A percentile compares a stretch with the other conserved stretches of the same genome.
Evolutionary conservation across 169 alveolate species (phyloP).

Genomic region (Plasmodium gallinaceum): DNA sequence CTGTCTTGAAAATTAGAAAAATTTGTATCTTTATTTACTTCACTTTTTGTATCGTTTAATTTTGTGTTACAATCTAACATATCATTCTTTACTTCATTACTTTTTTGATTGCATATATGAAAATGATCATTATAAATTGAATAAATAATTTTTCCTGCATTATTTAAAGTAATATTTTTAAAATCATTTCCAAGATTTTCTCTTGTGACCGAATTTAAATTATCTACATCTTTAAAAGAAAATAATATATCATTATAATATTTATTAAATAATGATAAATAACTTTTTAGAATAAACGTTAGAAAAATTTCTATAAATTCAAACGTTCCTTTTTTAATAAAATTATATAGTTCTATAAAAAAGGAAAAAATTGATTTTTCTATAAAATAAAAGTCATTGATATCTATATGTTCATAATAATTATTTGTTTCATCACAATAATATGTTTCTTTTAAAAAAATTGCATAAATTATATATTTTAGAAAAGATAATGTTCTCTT

Average conservation of each 20-base stretch:
- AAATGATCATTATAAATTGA: neutral
- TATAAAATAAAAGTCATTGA: neutral
- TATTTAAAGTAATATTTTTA: neutral
- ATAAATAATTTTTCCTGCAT: neutral
- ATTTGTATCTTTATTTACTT: neutral
- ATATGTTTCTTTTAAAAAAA: slow-evolving; percentile 41
- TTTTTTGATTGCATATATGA: neutral
- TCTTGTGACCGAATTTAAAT: neutral
- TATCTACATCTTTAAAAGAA: neutral
- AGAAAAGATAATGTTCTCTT: slow-evolving; percentile 60
- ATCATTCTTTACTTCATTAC: neutral
- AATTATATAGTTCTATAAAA: slow-evolving; percentile 69
- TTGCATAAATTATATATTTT: slow-evolving; percentile 57
- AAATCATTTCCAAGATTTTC: neutral
- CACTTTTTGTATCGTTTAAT: neutral
- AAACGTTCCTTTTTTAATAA: slow-evolving; percentile 49
- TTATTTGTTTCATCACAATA: slow-evolving; percentile 51
- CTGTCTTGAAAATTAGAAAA: neutral
- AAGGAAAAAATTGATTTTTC: slow-evolving; percentile 17
- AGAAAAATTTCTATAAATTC: slow-evolving; percentile 64
- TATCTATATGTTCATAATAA: slow-evolving; percentile 32
- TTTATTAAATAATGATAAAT: slow-evolving; percentile 25
- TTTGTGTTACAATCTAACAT: neutral
- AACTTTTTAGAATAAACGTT: slow-evolving; percentile 55
- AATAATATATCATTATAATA: slow-evolving; percentile 27